Conservation (phyloP, 768 basidiomycete species). For the Suillus tomentosus region DNA sequence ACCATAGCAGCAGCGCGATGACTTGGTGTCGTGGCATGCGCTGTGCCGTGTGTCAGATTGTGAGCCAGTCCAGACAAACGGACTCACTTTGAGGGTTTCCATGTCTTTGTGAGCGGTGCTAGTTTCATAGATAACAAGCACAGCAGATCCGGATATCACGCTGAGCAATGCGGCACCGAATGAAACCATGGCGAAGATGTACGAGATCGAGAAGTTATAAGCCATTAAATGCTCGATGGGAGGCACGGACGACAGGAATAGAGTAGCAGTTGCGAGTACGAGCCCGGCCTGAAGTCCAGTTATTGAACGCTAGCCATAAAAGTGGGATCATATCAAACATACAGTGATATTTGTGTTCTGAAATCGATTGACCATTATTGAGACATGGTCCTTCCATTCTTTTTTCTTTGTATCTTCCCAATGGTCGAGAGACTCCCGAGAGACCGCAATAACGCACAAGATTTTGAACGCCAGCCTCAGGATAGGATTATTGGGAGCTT, state of each 20-base stretch:
- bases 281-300: conserved; percentile 3
- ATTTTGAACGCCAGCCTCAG: neutral
- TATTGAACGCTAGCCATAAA: neutral
- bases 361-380: conserved; percentile 1
- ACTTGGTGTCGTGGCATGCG: neutral
- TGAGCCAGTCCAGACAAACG: neutral
- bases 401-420: neutral
- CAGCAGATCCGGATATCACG: conserved; percentile 6
- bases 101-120: neutral
- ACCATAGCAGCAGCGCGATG: neutral
- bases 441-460: conserved; percentile 2
- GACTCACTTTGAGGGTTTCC: conserved; percentile 1
- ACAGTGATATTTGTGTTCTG: conserved; percentile 4
- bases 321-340: neutral
- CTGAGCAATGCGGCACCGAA: conserved; percentile 6
- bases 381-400: conserved; percentile 1
- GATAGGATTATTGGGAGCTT: neutral
- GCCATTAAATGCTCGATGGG: neutral
- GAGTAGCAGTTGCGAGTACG: conserved; percentile 3
- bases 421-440: neutral
- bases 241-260: neutral
- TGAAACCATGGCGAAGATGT: neutral
- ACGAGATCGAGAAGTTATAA: neutral
- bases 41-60: neutral
- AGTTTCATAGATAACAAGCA: conserved; percentile 5